These are phyloP conservation scores for Ilex asprella DNA, from an alignment of 257 asterid species.

Conservation along the genomic window DNA sequence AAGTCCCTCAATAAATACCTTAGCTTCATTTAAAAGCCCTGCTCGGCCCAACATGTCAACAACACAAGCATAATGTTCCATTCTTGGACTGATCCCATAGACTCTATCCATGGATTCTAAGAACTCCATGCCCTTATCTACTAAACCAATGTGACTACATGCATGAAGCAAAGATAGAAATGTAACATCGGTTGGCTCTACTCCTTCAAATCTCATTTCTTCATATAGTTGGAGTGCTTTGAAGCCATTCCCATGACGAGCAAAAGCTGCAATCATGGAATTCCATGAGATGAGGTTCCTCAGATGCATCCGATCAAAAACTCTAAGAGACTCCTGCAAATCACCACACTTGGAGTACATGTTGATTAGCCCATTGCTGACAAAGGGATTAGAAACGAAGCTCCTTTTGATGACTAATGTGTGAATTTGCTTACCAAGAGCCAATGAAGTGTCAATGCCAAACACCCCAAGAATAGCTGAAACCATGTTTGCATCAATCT, in stretches of 20 bases:
- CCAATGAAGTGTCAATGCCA: conserved; percentile 41
- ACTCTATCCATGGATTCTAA: conserved; percentile 50
- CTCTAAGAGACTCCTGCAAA: conserved; percentile 47
- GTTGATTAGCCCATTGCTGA: conserved; percentile 70
- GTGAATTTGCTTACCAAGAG: conserved; percentile 75
- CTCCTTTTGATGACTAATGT: conserved; percentile 59
- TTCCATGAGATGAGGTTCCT: conserved; percentile 82
- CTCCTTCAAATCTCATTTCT: conserved; percentile 41
- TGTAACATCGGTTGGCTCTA: conserved; percentile 64
- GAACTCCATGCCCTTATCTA: conserved; percentile 62
- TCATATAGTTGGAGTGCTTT: conserved; percentile 46
- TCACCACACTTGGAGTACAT: conserved; percentile 82
- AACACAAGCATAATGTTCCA: conserved; percentile 76
- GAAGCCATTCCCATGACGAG: conserved; percentile 67
- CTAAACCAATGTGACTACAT: conserved; percentile 70
- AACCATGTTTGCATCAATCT: conserved; percentile 51
- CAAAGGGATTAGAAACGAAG: conserved; percentile 38
- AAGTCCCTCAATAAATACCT: conserved; percentile 43
- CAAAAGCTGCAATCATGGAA: conserved; percentile 77
- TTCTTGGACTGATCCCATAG: conserved; percentile 50
- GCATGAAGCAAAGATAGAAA: conserved; percentile 81
- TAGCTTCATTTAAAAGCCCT: conserved; percentile 68
- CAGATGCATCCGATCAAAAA: conserved; percentile 35
- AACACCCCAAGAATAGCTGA: conserved; percentile 71
- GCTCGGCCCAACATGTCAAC: conserved; percentile 91